Percentiles rank a stretch among this genome's conserved stretches.
Evolutionary conservation across 805 yeast genomes (phyloP).

Genomic region (Candida sakaeoensis): DNA sequence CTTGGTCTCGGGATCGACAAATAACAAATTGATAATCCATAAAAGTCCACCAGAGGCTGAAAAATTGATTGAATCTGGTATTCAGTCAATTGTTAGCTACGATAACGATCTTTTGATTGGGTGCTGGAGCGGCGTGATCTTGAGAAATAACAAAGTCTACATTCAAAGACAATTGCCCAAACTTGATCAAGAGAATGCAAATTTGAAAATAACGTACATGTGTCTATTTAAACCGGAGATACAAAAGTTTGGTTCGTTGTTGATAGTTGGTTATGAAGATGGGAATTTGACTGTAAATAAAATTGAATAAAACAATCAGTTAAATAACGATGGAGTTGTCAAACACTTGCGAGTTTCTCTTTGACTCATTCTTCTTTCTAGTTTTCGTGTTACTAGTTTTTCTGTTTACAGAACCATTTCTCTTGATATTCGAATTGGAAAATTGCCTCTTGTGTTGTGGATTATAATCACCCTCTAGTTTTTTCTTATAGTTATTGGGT

Average conservation of each 20-base stretch:
- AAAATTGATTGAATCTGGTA: conserved; percentile 18
- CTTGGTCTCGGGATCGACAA: conserved; percentile 46
- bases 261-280: conserved; percentile 50
- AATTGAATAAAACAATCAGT: conserved; percentile 1
- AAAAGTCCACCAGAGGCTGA: not conserved
- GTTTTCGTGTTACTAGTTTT: conserved; percentile 13
- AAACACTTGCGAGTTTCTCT: conserved; percentile 14
- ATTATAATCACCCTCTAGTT: not conserved
- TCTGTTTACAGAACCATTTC: conserved; percentile 8
- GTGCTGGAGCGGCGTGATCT: conserved; percentile 48
- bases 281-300: conserved; percentile 46
- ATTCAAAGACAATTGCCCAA: no score
- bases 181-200: not conserved
- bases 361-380: conserved; percentile 18
- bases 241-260: no score
- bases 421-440: conserved; percentile 4
- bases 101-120: conserved; percentile 25
- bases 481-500: not conserved
- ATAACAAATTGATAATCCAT: conserved; percentile 30
- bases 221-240: not conserved
- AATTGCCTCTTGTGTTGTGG: conserved; percentile 1
- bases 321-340: conserved; percentile 5
- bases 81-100: conserved; percentile 20
- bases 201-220: conserved; percentile 8
- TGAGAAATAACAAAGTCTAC: conserved; percentile 10